Percentiles rank a stretch among this genome's conserved stretches.
phyloP scores from a whole-genome alignment of 345 rosid species.

The Gossypium raimondii region DNA sequence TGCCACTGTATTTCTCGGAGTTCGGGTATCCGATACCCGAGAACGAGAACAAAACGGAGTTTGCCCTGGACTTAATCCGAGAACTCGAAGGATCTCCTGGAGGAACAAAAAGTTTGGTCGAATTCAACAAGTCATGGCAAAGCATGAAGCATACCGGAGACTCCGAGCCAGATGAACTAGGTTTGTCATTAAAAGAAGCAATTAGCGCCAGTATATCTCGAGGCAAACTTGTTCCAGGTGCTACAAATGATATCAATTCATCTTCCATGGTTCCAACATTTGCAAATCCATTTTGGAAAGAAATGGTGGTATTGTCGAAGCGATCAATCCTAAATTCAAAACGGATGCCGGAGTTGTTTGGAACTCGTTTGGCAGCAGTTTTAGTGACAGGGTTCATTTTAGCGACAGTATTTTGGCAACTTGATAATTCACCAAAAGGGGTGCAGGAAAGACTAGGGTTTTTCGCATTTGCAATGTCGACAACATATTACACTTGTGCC shows the following conservation, averaged over 20 bases:
- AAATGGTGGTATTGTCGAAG: slow-evolving; percentile 59
- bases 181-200: slow-evolving; percentile 80
- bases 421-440: slow-evolving; percentile 84
- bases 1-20: slow-evolving; percentile 56
- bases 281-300: slow-evolving; percentile 81
- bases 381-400: slow-evolving; percentile 83
- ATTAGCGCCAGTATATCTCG: slow-evolving; percentile 80
- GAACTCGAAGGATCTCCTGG: slow-evolving; percentile 88
- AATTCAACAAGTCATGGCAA: slow-evolving; percentile 78
- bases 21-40: slow-evolving; percentile 87
- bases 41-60: slow-evolving; percentile 81
- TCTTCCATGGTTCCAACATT: slow-evolving; percentile 69
- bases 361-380: slow-evolving; percentile 66
- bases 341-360: slow-evolving; percentile 74
- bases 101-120: slow-evolving; percentile 74
- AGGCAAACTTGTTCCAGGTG: slow-evolving; percentile 72
- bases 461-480: slow-evolving; percentile 95
- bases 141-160: slow-evolving; percentile 42
- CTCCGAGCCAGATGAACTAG: slow-evolving; percentile 32
- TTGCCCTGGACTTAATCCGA: slow-evolving; percentile 71
- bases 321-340: slow-evolving; percentile 63
- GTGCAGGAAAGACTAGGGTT: slow-evolving; percentile 86
- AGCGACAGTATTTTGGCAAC: slow-evolving; percentile 84
- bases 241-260: slow-evolving; percentile 26
- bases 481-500: slow-evolving; percentile 96